Evolutionary conservation across 2,329 filamentous ascomycete species (phyloP).

Genomic region (Diaporthe ilicicola): DNA sequence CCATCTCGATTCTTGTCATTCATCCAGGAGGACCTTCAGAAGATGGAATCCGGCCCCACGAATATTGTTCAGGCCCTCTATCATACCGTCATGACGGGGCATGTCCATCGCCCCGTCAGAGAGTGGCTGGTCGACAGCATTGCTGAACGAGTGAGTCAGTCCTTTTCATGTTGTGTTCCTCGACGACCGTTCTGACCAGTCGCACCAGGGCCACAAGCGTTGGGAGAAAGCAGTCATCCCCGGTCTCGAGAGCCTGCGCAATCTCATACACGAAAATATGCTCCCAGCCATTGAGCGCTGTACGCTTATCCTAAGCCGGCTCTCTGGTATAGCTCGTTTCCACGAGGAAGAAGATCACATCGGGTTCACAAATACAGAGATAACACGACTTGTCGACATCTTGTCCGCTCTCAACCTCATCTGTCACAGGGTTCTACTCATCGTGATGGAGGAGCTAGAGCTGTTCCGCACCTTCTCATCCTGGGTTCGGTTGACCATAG

Average conservation of each 20-base stretch:
- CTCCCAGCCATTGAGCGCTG: conserved; percentile 88
- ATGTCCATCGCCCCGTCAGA: conserved; percentile 76
- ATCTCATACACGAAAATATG: conserved; percentile 85
- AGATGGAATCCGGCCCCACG: conserved; percentile 64
- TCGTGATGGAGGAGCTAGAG: conserved; percentile 78
- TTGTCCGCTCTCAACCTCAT: conserved; percentile 79
- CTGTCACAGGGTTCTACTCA: conserved; percentile 75
- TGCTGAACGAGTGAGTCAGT: conserved; percentile 72
- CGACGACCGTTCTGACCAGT: background rate
- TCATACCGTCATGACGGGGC: conserved; percentile 84
- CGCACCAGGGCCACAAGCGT: conserved; percentile 80
- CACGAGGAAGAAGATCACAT: conserved; percentile 72
- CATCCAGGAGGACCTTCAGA: conserved; percentile 77
- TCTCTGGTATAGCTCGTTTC: conserved; percentile 85
- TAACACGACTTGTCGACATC: conserved; percentile 73
- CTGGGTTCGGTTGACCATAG: conserved; percentile 87
- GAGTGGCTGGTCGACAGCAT: conserved; percentile 92
- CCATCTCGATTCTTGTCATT: conserved; percentile 80
- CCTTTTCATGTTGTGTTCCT: background rate
- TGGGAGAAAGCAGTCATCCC: conserved; percentile 90
- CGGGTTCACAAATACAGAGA: conserved; percentile 70
- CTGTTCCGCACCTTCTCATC: conserved; percentile 81
- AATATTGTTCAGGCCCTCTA: conserved; percentile 80
- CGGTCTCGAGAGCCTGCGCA: conserved; percentile 80
- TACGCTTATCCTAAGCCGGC: conserved; percentile 79